Evolutionary conservation across 495 filamentous ascomycete species (phyloP).

Genomic region (Penicillium herquei): DNA sequence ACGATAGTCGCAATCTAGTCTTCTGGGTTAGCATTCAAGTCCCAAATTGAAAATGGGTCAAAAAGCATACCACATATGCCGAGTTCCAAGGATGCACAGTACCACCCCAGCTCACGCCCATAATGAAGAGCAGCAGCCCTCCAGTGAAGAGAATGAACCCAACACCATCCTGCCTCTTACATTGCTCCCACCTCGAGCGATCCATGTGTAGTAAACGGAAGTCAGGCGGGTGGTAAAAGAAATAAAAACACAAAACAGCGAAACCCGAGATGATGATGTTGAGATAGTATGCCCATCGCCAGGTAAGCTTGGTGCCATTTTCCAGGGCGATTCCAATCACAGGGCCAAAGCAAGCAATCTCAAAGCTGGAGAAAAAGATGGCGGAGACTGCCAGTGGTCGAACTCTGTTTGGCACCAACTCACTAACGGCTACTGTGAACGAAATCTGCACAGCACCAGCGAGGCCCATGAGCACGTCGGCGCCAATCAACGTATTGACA

Average conservation of each 20-base stretch:
- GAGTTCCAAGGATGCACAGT: slow-evolving; percentile 48
- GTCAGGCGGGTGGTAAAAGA: slow-evolving; percentile 39
- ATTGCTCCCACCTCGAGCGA: slow-evolving; percentile 29
- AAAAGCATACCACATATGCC: slow-evolving; percentile 43
- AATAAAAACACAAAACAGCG: slow-evolving; percentile 33
- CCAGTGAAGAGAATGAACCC: background rate
- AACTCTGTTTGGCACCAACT: slow-evolving; percentile 46
- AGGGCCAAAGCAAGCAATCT: slow-evolving; percentile 41
- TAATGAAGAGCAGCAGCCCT: too few relatives aligned
- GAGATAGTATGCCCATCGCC: slow-evolving; percentile 48
- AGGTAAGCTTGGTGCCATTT: slow-evolving; percentile 32
- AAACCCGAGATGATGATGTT: slow-evolving; percentile 39
- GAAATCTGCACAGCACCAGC: slow-evolving; percentile 37
- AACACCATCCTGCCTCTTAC: slow-evolving; percentile 14
- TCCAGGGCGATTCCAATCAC: slow-evolving; percentile 40
- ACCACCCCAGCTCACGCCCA: too few relatives aligned
- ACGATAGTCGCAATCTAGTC: slow-evolving; percentile 2
- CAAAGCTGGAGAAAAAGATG: slow-evolving; percentile 35
- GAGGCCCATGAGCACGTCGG: slow-evolving; percentile 31
- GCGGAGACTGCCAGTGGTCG: slow-evolving; percentile 37
- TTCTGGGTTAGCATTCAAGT: slow-evolving; percentile 39
- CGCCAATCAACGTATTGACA: slow-evolving; percentile 43
- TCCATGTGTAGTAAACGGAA: too few relatives aligned
- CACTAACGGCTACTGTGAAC: slow-evolving; percentile 33
- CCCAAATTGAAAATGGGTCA: slow-evolving; percentile 38